A percentile compares a stretch with the other conserved stretches of the same genome.
These are phyloP conservation scores for Ogataea nitratoaversa DNA, from an alignment of 805 yeast genomes.

Conservation along the genomic window DNA sequence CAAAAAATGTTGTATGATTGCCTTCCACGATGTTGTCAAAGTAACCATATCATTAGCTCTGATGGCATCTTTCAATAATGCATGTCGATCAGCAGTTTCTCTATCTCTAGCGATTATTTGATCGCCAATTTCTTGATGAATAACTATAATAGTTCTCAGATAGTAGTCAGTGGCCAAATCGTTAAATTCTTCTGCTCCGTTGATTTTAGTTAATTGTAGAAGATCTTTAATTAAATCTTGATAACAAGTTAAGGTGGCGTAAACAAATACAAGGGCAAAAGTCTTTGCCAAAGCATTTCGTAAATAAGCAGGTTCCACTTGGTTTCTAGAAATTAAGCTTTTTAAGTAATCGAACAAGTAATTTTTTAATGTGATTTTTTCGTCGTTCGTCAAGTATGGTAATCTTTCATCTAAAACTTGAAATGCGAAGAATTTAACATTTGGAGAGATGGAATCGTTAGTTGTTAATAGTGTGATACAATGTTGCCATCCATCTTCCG, in stretches of 20 bases:
- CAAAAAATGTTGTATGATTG: conserved; percentile 41
- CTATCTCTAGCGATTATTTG: conserved; percentile 72
- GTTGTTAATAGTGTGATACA: conserved; percentile 45
- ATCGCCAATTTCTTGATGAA: conserved; percentile 93
- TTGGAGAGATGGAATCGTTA: conserved; percentile 38
- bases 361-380: conserved; percentile 42
- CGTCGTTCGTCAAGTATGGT: conserved; percentile 40
- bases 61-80: conserved; percentile 73
- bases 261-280: conserved; percentile 47
- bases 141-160: conserved; percentile 62
- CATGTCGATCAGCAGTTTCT: conserved; percentile 60
- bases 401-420: conserved; percentile 65
- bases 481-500: conserved; percentile 52
- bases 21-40: conserved; percentile 65
- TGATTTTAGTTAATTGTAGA: conserved; percentile 31
- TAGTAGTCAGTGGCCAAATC: conserved; percentile 62
- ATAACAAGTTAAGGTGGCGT: conserved; percentile 47
- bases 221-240: conserved; percentile 48
- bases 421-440: conserved; percentile 60
- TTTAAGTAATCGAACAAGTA: conserved; percentile 45
- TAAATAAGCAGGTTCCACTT: conserved; percentile 38
- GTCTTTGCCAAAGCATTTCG: conserved; percentile 57
- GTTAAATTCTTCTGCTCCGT: conserved; percentile 29
- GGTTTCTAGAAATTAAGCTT: conserved; percentile 18
- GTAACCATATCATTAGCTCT: conserved; percentile 69